Evolutionary conservation across 768 basidiomycete genomes (phyloP), one percentile per base, ranked within the genome.

Genomic region (Boletus tylopilopsis): DNA sequence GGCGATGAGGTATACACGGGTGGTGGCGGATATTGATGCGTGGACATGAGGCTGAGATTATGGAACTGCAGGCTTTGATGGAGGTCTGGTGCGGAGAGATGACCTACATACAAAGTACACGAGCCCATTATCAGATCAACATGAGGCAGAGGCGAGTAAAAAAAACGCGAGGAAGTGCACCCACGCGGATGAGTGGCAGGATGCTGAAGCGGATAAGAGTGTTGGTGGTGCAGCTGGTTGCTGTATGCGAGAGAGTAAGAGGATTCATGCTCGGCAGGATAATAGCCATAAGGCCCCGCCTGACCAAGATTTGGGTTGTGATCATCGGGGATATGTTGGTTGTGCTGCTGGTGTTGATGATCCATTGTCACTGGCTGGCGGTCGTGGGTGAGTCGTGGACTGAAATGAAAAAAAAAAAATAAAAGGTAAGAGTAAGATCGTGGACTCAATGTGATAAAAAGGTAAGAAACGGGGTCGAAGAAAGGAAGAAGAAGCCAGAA

Each of bases 131-230:
- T 82, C 77, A 78, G 81, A 84, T 81, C 75, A 73, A 75, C 79
- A 84, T 76, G 80, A 70, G 78, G 73, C 71, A 63, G 43, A 72
- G 70, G 69, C 50, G 69, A 64, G 71, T 53, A 55, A 62, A 61
- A 62, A 61, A 64, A 70, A 72, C 66, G 25, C 64, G 66, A 69
- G 66, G 68, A 71, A 73, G 71, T 68, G 65, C 65, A 87, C 85
- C 77, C 84, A 84, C 87, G 87, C 74, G 85, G 72, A 74, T 79
- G 80, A 69, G 80, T 76, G 70, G 73, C 76, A 64, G 75, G 61
- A 61, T 80, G 77, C 60, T 73, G 76, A 67, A 75, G 70, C 65
- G 77, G 79, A 76, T 84, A 85, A 67, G 76, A 68, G 57, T 70
- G 71, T 46, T 67, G 64, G 55, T 64, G 66, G 47, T 69, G 66